Evolutionary conservation across 176 grass and related monocot species (phyloP), one percentile per base, ranked within the genome.

Genomic region (Cocos nucifera): DNA sequence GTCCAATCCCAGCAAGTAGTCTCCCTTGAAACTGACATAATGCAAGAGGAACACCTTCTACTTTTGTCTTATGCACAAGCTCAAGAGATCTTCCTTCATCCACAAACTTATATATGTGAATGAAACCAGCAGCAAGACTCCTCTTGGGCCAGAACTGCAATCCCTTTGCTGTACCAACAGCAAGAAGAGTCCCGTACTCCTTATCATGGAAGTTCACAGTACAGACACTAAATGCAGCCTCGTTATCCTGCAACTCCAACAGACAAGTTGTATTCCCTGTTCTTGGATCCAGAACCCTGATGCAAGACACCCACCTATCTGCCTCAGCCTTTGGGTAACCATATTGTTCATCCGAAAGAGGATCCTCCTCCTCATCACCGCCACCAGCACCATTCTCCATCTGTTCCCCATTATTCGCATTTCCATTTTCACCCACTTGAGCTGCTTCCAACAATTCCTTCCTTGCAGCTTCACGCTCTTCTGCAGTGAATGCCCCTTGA

Each of bases 171-270:
- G 93, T 98, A 24, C 93, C 93, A 72, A 98, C 88, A 50, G 88
- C 93, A 44, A 98, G 52, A 49, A 98, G 84, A 53, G 79, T 83
- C 21, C 93, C 93, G 17, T 98, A 84, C 54, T 92, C 93, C 79
- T 98, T 98, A 82, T 98, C 93, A 58, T 92, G 93, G 35, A 98
- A 98, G 73, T 98, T 98, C 59, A 98, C 87, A 24, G 79, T 98
- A 59, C 88, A 92, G 66, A 98, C 72, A 59, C 93, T 98, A 22
- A 98, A 81, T 62, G 88, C 93, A 7, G 87, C 88, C 67, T 98
- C 88, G 60, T 88, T 92, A 7, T 98, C 93, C 73, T 92, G 88
- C 66, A 98, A 73, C 73, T 98, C 93, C 8, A 98, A 68, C 49
- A 98, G 79, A 60, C 88, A 98, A 35, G 88, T 98, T 0, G 93